Evolutionary conservation across 108 stramenopile species (phyloP).

Genomic region (Phaeodactylum tricornutum): DNA sequence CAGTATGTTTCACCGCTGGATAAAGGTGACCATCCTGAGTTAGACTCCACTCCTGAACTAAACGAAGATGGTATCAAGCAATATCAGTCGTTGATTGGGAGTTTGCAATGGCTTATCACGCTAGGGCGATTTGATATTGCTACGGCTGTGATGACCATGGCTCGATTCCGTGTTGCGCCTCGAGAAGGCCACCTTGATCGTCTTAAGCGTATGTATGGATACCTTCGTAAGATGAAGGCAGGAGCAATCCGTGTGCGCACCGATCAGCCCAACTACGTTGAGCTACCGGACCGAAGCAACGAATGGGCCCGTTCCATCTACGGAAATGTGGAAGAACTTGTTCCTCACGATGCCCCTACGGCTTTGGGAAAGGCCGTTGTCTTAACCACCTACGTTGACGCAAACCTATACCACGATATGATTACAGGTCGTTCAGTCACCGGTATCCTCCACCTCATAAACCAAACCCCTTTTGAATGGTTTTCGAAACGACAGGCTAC

Average conservation of each 20-base stretch:
- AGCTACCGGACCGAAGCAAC: background rate
- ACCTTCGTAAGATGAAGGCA: slow-evolving; percentile 12
- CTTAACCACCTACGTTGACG: slow-evolving; percentile 8
- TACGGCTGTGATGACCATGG: slow-evolving; percentile 12
- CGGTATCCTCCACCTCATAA: slow-evolving; percentile 8
- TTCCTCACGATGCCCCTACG: slow-evolving; percentile 1
- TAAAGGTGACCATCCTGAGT: slow-evolving; percentile 16
- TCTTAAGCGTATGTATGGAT: slow-evolving; percentile 17
- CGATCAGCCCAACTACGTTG: background rate
- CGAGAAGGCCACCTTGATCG: slow-evolving; percentile 22
- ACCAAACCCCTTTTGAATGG: slow-evolving; percentile 9
- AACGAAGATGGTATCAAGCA: background rate
- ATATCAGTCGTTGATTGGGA: slow-evolving; percentile 21
- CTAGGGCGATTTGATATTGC: slow-evolving; percentile 20
- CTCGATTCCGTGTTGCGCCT: slow-evolving; percentile 16
- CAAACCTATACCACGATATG: slow-evolving; percentile 11
- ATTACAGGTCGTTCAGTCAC: slow-evolving; percentile 10
- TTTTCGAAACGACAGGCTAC: slow-evolving; percentile 26
- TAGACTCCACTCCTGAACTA: slow-evolving; percentile 5
- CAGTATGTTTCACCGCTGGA: slow-evolving; percentile 8
- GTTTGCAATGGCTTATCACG: slow-evolving; percentile 9
- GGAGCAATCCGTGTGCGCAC: slow-evolving; percentile 3
- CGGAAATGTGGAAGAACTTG: background rate
- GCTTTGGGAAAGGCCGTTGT: slow-evolving; percentile 6
- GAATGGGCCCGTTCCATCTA: slow-evolving; percentile 7